A percentile compares a stretch with the other conserved stretches of the same genome.
Conservation (phyloP, 225 moss, liverwort and hornwort species). For the Neckera pumila region DNA sequence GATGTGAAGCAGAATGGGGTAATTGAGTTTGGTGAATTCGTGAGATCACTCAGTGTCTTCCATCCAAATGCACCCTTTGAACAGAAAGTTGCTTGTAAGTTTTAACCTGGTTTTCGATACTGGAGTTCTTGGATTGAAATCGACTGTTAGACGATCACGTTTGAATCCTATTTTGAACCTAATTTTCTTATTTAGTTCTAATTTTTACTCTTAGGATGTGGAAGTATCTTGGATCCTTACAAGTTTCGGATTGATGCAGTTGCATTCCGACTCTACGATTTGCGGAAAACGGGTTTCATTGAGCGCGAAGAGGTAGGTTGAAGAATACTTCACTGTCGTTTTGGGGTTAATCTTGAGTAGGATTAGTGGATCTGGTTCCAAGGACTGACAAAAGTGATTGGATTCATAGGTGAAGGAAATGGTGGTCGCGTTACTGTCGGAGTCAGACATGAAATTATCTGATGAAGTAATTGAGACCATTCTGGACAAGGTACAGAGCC, state of each 20-base stretch:
- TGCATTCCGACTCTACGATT: slow-evolving; percentile 83
- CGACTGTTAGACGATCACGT: background rate
- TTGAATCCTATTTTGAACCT: background rate
- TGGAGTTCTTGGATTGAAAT: background rate
- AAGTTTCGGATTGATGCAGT: slow-evolving; percentile 37
- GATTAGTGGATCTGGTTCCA: background rate
- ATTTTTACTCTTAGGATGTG: background rate
- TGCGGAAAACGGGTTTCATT: slow-evolving; percentile 87
- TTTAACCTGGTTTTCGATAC: background rate
- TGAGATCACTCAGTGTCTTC: slow-evolving; percentile 79
- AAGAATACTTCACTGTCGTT: background rate
- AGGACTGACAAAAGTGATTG: background rate
- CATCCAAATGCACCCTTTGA: slow-evolving; percentile 61
- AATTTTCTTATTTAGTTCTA: background rate
- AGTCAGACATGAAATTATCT: slow-evolving; percentile 73
- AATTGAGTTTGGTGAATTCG: slow-evolving; percentile 92
- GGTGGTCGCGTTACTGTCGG: slow-evolving; percentile 69
- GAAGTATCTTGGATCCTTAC: background rate
- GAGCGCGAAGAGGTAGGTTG: slow-evolving; percentile 78
- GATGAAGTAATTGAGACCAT: slow-evolving; percentile 82
- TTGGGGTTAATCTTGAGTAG: background rate
- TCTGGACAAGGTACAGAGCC: slow-evolving; percentile 57
- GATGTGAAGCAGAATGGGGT: slow-evolving; percentile 80
- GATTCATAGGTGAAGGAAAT: slow-evolving; percentile 68
- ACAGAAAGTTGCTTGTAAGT: slow-evolving; percentile 67